These are phyloP conservation scores for Pholiota microspora DNA, from an alignment of 768 basidiomycete species.

Conservation along the genomic window DNA sequence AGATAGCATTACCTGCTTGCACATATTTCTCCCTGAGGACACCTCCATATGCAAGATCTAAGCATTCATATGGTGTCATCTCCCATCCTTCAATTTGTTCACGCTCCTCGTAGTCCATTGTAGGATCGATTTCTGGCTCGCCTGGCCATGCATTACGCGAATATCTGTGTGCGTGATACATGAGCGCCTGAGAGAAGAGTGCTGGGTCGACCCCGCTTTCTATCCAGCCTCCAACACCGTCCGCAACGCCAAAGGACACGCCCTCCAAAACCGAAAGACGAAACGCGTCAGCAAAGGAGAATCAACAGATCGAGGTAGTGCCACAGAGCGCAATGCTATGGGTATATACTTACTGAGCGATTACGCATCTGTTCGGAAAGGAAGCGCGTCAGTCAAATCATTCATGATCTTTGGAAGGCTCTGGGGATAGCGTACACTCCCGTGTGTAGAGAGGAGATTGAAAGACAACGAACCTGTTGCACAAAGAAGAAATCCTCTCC, in stretches of 20 bases:
- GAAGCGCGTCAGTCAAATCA: slow-evolving; percentile 11
- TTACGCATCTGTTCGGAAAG: slow-evolving; percentile 61
- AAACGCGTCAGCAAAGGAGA: slow-evolving; percentile 12
- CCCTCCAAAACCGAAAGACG: slow-evolving; percentile 48
- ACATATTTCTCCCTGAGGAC: slow-evolving; percentile 68
- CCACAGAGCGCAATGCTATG: slow-evolving; percentile 3
- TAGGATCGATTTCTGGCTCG: slow-evolving; percentile 81
- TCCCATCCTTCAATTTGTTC: slow-evolving; percentile 76
- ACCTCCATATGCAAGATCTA: slow-evolving; percentile 69
- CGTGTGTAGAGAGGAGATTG: neutral
- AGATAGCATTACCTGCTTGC: slow-evolving; percentile 59
- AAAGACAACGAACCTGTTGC: slow-evolving; percentile 53
- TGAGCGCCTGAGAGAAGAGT: slow-evolving; percentile 86
- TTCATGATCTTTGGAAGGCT: neutral
- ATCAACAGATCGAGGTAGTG: slow-evolving; percentile 23
- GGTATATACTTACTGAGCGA: slow-evolving; percentile 59
- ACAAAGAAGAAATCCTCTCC: slow-evolving; percentile 58
- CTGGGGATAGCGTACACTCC: neutral
- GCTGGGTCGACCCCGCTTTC: slow-evolving; percentile 83
- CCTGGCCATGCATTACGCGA: slow-evolving; percentile 76
- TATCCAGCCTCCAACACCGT: slow-evolving; percentile 93
- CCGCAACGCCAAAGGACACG: slow-evolving; percentile 80
- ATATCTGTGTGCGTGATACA: slow-evolving; percentile 82
- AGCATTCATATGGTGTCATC: slow-evolving; percentile 66
- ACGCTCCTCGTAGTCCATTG: slow-evolving; percentile 65